Evolutionary conservation across 2,329 filamentous ascomycete genomes (phyloP).

Genomic region (Blumeriella jaapii): DNA sequence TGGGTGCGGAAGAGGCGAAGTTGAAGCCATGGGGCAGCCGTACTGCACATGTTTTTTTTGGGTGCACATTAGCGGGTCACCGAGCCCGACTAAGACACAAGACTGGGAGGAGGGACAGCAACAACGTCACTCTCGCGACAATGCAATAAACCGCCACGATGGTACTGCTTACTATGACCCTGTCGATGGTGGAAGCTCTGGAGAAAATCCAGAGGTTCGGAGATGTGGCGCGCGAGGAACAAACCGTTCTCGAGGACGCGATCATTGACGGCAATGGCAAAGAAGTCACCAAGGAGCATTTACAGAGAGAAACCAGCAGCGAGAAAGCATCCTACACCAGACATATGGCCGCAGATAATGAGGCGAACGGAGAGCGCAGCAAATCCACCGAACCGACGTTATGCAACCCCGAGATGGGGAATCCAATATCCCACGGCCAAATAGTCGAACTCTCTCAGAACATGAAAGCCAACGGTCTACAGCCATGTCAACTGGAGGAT

Average conservation of each 20-base stretch:
- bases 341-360: background rate
- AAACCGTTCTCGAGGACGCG: background rate
- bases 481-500: conserved; percentile 46
- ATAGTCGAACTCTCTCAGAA: conserved; percentile 49
- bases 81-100: conserved; percentile 13
- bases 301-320: no score
- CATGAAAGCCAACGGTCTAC: conserved; percentile 31
- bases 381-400: conserved; percentile 36
- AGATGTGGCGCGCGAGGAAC: background rate
- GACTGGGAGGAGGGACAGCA: conserved; percentile 6
- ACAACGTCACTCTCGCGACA: conserved; percentile 3
- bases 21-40: conserved; percentile 17
- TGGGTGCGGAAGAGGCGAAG: conserved; percentile 1
- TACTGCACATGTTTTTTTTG: conserved; percentile 19
- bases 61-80: conserved; percentile 16
- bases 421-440: conserved; percentile 61
- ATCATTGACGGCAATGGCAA: background rate
- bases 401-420: conserved; percentile 35
- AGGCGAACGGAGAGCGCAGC: background rate
- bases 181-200: conserved; percentile 53
- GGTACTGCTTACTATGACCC: conserved; percentile 70
- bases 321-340: no score
- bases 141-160: conserved; percentile 33
- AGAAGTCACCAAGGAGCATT: background rate
- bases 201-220: conserved; percentile 25